phyloP scores from a whole-genome alignment of 805 yeast species.

The Kazachstania taianensis region DNA sequence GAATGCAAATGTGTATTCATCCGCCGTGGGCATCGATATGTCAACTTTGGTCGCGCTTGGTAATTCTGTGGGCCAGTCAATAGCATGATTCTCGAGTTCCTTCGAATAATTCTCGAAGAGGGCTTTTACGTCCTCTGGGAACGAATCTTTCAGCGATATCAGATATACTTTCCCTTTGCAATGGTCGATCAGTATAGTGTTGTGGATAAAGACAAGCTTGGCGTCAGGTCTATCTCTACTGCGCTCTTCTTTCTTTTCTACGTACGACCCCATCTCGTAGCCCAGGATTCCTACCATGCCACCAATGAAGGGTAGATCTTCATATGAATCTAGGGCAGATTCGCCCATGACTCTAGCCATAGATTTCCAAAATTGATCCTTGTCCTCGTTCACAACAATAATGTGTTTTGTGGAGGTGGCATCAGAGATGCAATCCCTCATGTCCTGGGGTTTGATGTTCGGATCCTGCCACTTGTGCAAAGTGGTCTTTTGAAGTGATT shows the following conservation, averaged over 20 bases:
- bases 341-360: conserved; percentile 22
- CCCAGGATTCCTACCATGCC: conserved; percentile 81
- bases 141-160: conserved; percentile 40
- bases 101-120: conserved; percentile 4
- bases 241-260: conserved; percentile 20
- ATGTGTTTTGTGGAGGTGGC: neutral
- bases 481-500: conserved; percentile 32
- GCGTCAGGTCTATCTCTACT: conserved; percentile 50
- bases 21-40: conserved; percentile 42
- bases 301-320: conserved; percentile 70
- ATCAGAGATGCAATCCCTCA: neutral
- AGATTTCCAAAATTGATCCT: conserved; percentile 22
- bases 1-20: conserved; percentile 46
- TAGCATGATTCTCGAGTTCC: conserved; percentile 7
- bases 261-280: conserved; percentile 72
- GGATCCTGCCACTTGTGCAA: conserved; percentile 24
- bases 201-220: conserved; percentile 59
- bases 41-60: conserved; percentile 21
- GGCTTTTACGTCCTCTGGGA: conserved; percentile 13
- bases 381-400: conserved; percentile 12
- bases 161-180: conserved; percentile 36
- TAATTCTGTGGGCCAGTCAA: conserved; percentile 7
- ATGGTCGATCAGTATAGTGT: conserved; percentile 50
- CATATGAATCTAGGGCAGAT: too few species aligned
- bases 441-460: conserved; percentile 5